Conservation (phyloP, 75 land plant species). For the Selaginella moellendorffii region DNA sequence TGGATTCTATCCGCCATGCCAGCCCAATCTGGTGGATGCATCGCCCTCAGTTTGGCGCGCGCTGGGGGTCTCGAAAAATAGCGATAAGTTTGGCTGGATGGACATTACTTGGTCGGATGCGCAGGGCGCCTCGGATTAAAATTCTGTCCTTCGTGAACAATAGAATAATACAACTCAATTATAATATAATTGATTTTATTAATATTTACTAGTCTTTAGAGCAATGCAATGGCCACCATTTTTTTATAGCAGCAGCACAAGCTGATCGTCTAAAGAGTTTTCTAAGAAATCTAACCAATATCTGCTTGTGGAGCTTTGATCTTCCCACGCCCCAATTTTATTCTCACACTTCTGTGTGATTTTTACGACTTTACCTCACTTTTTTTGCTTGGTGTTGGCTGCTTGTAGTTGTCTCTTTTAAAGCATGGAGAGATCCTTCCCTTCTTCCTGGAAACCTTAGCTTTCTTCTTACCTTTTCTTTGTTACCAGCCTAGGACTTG, state of each 20-base stretch:
- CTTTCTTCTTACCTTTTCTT: no score
- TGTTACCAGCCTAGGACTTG: no score
- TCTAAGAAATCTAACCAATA: neutral
- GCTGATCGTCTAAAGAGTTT: neutral
- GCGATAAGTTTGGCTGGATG: neutral
- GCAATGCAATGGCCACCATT: neutral
- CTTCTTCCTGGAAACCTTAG: no score
- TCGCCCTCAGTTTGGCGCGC: constrained; percentile 36
- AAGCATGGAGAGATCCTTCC: no score
- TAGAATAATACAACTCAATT: neutral
- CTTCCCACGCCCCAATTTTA: neutral
- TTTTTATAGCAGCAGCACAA: neutral
- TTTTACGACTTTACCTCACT: neutral
- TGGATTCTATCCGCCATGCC: constrained; percentile 39
- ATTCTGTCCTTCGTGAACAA: no score
- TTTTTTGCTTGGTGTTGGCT: no score
- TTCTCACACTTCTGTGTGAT: neutral
- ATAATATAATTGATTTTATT: neutral
- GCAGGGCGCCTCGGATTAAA: no score
- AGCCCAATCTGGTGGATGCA: constrained; percentile 36
- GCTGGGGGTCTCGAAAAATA: constrained; percentile 9
- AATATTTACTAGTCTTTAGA: neutral
- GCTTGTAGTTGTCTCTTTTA: no score
- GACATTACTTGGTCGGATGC: constrained; percentile 7
- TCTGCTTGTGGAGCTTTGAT: neutral